Evolutionary conservation across 2,329 filamentous ascomycete species (phyloP).

Genomic region (Epichloe amarillans): DNA sequence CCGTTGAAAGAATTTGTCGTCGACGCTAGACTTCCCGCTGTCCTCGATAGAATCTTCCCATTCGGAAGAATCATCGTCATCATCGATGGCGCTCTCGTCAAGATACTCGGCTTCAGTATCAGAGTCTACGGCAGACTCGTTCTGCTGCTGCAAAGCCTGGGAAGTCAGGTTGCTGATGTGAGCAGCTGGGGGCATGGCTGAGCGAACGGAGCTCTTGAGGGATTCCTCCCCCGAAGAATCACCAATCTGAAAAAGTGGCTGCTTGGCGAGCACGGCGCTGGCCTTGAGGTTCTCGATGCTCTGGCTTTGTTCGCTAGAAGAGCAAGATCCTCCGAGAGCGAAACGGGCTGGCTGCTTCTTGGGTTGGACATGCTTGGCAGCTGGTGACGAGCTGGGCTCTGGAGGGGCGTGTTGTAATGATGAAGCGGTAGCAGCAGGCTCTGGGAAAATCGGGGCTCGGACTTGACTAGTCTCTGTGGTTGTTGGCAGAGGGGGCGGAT

Average conservation of each 20-base stretch:
- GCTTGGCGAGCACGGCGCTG: slow-evolving; percentile 18
- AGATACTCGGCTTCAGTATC: slow-evolving; percentile 49
- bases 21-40: slow-evolving; percentile 69
- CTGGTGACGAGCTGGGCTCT: slow-evolving; percentile 42
- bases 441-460: slow-evolving; percentile 42
- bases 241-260: slow-evolving; percentile 38
- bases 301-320: slow-evolving; percentile 46
- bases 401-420: slow-evolving; percentile 41
- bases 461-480: slow-evolving; percentile 45
- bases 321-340: slow-evolving; percentile 67
- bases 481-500: slow-evolving; percentile 14
- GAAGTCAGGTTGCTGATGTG: slow-evolving; percentile 69
- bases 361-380: slow-evolving; percentile 53
- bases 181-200: slow-evolving; percentile 33
- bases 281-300: slow-evolving; percentile 28
- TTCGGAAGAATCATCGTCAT: slow-evolving; percentile 49
- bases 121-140: slow-evolving; percentile 20
- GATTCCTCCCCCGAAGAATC: slow-evolving; percentile 68
- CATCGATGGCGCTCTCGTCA: slow-evolving; percentile 72
- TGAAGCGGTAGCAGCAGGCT: slow-evolving; percentile 33
- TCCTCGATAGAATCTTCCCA: slow-evolving; percentile 62
- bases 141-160: slow-evolving; percentile 45
- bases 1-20: slow-evolving; percentile 76
- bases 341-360: slow-evolving; percentile 52
- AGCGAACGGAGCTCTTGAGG: slow-evolving; percentile 40